Evolutionary conservation across 306 rosid species (phyloP).

Genomic region (Dryas drummondii): DNA sequence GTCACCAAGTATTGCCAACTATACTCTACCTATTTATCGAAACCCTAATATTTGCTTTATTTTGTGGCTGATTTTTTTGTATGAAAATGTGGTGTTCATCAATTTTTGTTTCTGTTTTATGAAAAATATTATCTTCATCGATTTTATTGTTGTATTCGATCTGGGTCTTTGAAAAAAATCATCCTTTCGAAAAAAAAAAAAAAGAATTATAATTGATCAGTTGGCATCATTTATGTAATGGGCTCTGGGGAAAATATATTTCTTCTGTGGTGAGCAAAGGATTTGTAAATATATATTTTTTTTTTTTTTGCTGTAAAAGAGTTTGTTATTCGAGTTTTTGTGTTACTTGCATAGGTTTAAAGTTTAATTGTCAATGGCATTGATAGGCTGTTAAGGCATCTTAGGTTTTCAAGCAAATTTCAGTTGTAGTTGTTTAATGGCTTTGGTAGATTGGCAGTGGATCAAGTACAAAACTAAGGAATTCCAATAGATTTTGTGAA

Average conservation of each 20-base stretch:
- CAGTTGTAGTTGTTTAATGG: neutral
- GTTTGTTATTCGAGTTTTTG: neutral
- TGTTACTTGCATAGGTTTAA: neutral
- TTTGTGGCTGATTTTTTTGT: neutral
- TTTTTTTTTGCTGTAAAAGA: neutral
- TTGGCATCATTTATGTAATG: neutral
- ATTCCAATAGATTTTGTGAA: neutral
- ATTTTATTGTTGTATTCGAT: neutral
- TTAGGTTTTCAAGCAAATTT: neutral
- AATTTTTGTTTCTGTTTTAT: neutral
- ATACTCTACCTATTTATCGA: neutral
- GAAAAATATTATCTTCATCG: neutral
- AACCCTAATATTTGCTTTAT: neutral
- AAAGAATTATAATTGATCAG: neutral
- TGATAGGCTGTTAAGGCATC: neutral
- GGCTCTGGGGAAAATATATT: neutral
- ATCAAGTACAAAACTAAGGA: neutral
- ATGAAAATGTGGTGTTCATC: neutral
- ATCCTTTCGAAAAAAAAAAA: neutral
- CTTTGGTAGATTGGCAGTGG: neutral
- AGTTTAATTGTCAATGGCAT: neutral
- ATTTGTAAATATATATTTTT: neutral
- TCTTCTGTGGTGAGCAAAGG: neutral
- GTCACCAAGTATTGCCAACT: constrained; percentile 67
- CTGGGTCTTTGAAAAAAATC: neutral